Evolutionary conservation across 208 protist genomes (phyloP), one percentile per base, ranked within the genome.

Genomic region (Leishmania amazonensis): DNA sequence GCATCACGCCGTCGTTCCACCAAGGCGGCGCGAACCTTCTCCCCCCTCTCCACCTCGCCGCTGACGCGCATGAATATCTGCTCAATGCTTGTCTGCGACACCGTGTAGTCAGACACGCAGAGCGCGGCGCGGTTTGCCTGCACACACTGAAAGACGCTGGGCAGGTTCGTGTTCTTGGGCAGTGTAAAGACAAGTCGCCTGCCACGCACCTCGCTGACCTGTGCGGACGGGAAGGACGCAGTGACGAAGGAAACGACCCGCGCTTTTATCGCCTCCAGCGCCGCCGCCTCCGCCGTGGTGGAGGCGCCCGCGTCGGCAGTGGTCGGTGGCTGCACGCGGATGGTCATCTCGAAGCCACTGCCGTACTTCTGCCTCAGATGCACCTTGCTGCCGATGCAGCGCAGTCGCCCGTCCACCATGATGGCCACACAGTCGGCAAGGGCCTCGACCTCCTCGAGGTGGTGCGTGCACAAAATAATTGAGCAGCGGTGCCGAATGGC

Each of bases 371-470:
- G 65, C 85, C 94, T 97, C 54, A 99, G 87, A 60, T 97, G 89
- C 75, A 92, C 84, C 51, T 87, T 84, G n/a, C 80, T 88, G 31
- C 98, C 98, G 45, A 99, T 81, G 82, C 95, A 98, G 8, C 87
- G 87, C 47, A 99, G 80, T 38, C 78, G 82, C 49, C 97, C 98
- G 70, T 91, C 83, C 45, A 88, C 85, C 93, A 99, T 98, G 62
- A 99, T 99, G 57, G 87, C 95, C 4, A 98, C 87, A 57, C 90
- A 85, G 75, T 92, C 74, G n/a, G 89, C 91, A 19, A 99, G 80
- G 0, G 92, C 94, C 81, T 98, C 95, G 58, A 94, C 91, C 88
- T 99, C 97, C 75, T 98, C 94, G 80, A 99, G 86, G 72, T 97
- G 94, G 75, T 99, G 97, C 38, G 97, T 98, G 51, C 96, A 98